These are phyloP conservation scores for Cryphonectria radicalis DNA, from an alignment of 2,329 filamentous ascomycete genomes.

Conservation along the genomic window DNA sequence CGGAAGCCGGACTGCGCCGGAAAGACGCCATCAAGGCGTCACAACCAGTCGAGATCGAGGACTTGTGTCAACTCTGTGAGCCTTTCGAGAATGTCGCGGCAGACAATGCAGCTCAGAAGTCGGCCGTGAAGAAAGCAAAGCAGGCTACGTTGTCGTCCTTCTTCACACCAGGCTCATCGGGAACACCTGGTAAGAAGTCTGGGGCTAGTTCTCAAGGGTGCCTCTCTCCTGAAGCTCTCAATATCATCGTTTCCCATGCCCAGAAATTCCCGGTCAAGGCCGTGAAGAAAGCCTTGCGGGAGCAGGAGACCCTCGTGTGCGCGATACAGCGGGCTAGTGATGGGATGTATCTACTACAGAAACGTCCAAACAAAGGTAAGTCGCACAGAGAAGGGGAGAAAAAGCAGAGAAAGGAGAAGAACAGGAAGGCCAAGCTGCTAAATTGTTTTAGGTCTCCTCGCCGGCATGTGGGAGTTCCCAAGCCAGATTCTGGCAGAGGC, in stretches of 20 bases:
- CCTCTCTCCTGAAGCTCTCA: slow-evolving; percentile 34
- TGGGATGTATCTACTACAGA: slow-evolving; percentile 52
- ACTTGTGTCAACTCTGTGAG: slow-evolving; percentile 54
- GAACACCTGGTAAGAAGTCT: slow-evolving; percentile 12
- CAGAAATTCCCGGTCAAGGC: slow-evolving; percentile 56
- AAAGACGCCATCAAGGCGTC: neutral
- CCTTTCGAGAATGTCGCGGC: slow-evolving; percentile 46
- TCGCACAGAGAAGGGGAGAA: neutral
- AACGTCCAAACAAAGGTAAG: slow-evolving; percentile 53
- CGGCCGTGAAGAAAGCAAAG: slow-evolving; percentile 28
- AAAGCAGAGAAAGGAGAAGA: neutral
- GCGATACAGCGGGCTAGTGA: slow-evolving; percentile 48
- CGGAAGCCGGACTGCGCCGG: slow-evolving; percentile 26
- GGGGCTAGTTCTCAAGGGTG: too few relatives aligned
- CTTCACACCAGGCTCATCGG: slow-evolving; percentile 26
- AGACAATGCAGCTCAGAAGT: slow-evolving; percentile 21
- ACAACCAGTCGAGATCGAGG: slow-evolving; percentile 51
- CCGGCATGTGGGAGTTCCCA: slow-evolving; percentile 61
- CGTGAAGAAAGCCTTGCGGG: slow-evolving; percentile 55
- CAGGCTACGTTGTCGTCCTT: slow-evolving; percentile 44
- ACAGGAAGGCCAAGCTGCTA: neutral
- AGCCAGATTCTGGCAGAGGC: slow-evolving; percentile 44
- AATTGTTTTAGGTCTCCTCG: slow-evolving; percentile 46
- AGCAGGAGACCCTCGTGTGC: slow-evolving; percentile 58
- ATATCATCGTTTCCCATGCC: slow-evolving; percentile 49